Base-by-base conservation (phyloP, 2,329 filamentous ascomycete species). In the Coniochaeta sp. region DNA sequence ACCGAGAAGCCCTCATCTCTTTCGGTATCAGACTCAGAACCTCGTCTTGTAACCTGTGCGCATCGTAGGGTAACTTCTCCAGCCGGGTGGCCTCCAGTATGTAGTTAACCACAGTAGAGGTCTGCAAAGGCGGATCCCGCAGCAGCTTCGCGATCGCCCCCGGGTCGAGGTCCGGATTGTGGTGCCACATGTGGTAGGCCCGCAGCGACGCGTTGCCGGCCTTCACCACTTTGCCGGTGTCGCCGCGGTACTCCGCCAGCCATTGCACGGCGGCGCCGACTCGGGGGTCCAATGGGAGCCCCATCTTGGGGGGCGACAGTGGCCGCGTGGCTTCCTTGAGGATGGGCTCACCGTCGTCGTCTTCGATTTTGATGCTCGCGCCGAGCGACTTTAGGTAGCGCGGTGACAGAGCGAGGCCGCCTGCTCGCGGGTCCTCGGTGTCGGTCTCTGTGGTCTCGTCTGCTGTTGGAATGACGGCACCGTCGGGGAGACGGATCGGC, bases 101-200 rank as follows among this genome's bases (percentile, higher is more conserved):
- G 57, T 87, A 86, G 0, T 60, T 65, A 1, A 73, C 69, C 1
- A 87, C 80, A 0, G 82, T 87, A 13, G 59, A 65, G 0, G 65
- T 69, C 55, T 77, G 71, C 3, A 89, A 63, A 2, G 85, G 83
- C 13, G 83, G 82, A 9, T 81, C 69, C 2, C 83, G 73, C n/a
- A 86, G 66, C 1, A 86, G 55, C 3, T 61, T 65, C 2, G 82
- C 82, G 14, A 87, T 69, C 1, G 70, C 66, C 0, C 66, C 60
- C 0, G 82, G 70, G 0, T 63, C 57, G 16, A 87, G 67, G 12
- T 71, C 67, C 7, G 73, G 63, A 52, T 82, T 74, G 4, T 67
- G 56, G 51, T 82, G 71, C 86, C 86, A 89, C 18, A 89, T 65
- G 56, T 76, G 79, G 59, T 87, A 89, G 1, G 82, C 74, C 13